These are phyloP conservation scores for Teratosphaeria epicoccoides DNA, from an alignment of 2,329 filamentous ascomycete genomes.

Conservation along the genomic window DNA sequence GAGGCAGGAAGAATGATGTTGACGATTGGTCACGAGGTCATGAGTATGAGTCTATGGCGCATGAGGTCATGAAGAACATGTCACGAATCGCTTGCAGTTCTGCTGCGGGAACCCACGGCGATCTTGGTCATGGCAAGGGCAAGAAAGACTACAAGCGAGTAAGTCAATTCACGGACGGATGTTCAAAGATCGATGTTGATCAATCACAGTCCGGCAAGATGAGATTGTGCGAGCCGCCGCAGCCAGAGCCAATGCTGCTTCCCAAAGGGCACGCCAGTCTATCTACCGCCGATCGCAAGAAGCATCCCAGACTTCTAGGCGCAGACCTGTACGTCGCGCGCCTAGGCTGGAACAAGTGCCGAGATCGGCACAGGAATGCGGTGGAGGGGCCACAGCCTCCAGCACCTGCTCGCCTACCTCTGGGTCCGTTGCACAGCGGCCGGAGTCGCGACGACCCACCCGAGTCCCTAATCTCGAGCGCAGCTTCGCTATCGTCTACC, in stretches of 20 bases:
- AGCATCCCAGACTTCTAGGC: constrained; percentile 37
- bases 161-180: not conserved
- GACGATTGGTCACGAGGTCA: constrained; percentile 7
- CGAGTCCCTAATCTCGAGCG: constrained; percentile 5
- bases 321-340: constrained; percentile 43
- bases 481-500: constrained; percentile 7
- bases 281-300: constrained; percentile 31
- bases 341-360: constrained; percentile 24
- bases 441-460: not conserved
- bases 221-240: constrained; percentile 8
- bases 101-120: not conserved
- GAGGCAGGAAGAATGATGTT: not conserved
- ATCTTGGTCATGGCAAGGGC: constrained; percentile 6
- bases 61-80: constrained; percentile 9
- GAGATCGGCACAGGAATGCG: constrained; percentile 1
- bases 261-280: constrained; percentile 19
- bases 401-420: not conserved
- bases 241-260: constrained; percentile 20
- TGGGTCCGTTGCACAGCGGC: not conserved
- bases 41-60: constrained; percentile 12
- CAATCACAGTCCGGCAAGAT: constrained; percentile 15
- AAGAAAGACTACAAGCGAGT: constrained; percentile 19
- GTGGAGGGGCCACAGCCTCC: not conserved
- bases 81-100: constrained; percentile 3
- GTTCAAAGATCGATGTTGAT: constrained; percentile 1